These are phyloP conservation scores for Rhodocollybia butyracea DNA, from an alignment of 768 basidiomycete species.

Conservation along the genomic window DNA sequence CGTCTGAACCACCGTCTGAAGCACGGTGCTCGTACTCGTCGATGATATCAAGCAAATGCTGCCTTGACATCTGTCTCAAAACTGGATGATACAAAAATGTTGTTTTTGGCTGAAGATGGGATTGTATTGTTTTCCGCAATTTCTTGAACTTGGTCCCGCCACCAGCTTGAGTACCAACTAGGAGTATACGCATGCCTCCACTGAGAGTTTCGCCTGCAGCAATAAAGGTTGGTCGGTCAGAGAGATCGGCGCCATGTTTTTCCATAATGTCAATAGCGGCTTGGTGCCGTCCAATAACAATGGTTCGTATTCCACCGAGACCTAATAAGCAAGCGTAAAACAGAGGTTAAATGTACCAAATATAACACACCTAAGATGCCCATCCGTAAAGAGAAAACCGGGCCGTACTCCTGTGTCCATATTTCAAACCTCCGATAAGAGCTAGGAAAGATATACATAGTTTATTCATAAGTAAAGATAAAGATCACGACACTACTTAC, in stretches of 20 bases:
- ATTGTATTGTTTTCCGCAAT: conserved; percentile 42
- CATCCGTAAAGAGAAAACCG: conserved; percentile 53
- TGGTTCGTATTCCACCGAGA: conserved; percentile 22
- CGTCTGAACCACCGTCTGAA: neutral
- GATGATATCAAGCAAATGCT: conserved; percentile 42
- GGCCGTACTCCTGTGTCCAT: conserved; percentile 59
- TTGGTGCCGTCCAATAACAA: conserved; percentile 48
- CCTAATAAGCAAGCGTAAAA: neutral
- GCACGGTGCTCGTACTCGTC: conserved; percentile 16
- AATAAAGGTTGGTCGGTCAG: conserved; percentile 52
- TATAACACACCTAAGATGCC: conserved; percentile 25
- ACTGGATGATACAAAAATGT: neutral
- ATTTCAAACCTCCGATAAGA: conserved; percentile 53
- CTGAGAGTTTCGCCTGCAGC: conserved; percentile 59
- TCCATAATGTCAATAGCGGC: conserved; percentile 67
- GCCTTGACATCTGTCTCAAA: conserved; percentile 22
- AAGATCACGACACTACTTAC: conserved; percentile 32
- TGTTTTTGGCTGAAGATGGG: conserved; percentile 7
- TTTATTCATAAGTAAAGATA: too few species aligned
- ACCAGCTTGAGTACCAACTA: conserved; percentile 51
- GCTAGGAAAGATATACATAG: too few species aligned
- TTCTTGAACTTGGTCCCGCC: conserved; percentile 61
- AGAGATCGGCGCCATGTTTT: conserved; percentile 54
- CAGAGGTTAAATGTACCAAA: neutral
- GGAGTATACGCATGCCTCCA: conserved; percentile 54